Evolutionary conservation across 1,284 basidiomycete species (phyloP).

Genomic region (Pseudozyma tsukubaensis): DNA sequence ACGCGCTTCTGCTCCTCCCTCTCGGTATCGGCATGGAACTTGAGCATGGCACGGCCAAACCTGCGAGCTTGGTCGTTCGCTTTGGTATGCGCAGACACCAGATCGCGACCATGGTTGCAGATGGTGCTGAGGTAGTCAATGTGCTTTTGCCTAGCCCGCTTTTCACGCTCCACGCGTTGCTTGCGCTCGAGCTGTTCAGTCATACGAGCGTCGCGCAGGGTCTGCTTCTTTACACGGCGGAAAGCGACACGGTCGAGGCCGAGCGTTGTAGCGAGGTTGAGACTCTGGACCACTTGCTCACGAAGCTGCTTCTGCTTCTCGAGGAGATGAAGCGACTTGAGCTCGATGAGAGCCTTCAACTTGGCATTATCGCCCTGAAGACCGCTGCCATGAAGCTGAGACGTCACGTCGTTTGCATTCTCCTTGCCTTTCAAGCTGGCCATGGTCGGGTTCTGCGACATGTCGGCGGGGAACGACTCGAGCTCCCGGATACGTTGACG

Average conservation of each 20-base stretch:
- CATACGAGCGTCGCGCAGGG: constrained; percentile 86
- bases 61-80: constrained; percentile 70
- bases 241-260: constrained; percentile 89
- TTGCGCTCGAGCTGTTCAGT: constrained; percentile 91
- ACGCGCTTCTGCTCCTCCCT: constrained; percentile 77
- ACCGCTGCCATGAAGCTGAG: constrained; percentile 27
- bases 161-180: constrained; percentile 91
- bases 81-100: constrained; percentile 76
- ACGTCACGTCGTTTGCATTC: constrained; percentile 32
- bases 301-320: constrained; percentile 89
- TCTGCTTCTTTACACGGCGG: constrained; percentile 86
- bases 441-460: constrained; percentile 69
- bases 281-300: constrained; percentile 85
- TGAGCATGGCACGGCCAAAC: constrained; percentile 71
- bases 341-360: constrained; percentile 89
- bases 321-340: constrained; percentile 89
- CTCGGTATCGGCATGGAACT: constrained; percentile 72
- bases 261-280: constrained; percentile 89
- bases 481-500: constrained; percentile 90
- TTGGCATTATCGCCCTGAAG: constrained; percentile 74
- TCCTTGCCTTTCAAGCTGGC: constrained; percentile 48
- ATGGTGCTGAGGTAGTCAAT: constrained; percentile 92
- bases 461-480: constrained; percentile 82
- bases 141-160: constrained; percentile 94
- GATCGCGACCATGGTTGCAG: constrained; percentile 82